Conservation (phyloP, 2,329 filamentous ascomycete genomes). For the Diaporthe australafricana region DNA sequence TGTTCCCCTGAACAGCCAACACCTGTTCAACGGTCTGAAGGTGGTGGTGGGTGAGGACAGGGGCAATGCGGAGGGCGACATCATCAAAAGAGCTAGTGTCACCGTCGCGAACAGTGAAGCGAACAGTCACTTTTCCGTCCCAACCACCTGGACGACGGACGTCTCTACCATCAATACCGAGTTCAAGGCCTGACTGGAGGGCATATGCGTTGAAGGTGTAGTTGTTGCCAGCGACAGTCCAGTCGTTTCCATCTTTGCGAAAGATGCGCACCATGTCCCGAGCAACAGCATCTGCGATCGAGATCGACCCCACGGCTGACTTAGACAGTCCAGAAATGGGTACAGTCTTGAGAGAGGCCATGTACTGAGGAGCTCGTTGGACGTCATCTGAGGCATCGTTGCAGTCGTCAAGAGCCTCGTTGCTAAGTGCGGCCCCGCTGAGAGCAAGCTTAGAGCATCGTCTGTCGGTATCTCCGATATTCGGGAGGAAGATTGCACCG, state of each 20-base stretch:
- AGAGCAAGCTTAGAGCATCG: neutral
- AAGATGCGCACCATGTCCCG: neutral
- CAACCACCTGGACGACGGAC: neutral
- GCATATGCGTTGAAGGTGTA: neutral
- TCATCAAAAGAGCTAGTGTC: neutral
- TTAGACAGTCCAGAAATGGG: neutral
- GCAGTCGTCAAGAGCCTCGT: conserved; percentile 6
- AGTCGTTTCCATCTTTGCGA: neutral
- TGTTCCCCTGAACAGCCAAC: neutral
- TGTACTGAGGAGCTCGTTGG: neutral
- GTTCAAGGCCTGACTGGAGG: neutral
- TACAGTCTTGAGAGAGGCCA: neutral
- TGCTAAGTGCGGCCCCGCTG: neutral
- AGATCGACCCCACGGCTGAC: neutral
- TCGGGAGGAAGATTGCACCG: neutral
- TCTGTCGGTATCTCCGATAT: conserved; percentile 1
- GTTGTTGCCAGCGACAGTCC: neutral
- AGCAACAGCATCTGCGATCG: neutral
- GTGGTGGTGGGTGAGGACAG: neutral
- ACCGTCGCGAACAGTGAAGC: neutral
- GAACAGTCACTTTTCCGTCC: neutral
- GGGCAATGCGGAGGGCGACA: neutral
- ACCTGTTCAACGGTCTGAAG: neutral
- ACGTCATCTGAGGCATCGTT: neutral
- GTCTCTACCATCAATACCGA: neutral